Evolutionary conservation across 2,329 filamentous ascomycete genomes (phyloP).

Genomic region (Penicillium sp.): DNA sequence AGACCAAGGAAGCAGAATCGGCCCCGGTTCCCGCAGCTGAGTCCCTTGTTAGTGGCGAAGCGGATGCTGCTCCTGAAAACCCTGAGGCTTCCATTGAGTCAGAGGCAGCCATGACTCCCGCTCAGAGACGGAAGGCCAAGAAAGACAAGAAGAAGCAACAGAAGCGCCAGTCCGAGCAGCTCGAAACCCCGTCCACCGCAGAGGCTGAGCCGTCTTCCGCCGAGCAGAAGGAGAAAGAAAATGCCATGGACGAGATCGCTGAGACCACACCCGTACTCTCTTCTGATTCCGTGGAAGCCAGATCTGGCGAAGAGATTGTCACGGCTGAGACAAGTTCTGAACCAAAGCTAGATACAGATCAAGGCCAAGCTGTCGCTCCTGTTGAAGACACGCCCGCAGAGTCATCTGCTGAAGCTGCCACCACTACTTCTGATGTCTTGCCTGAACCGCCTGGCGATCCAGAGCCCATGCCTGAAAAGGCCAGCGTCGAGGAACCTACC

Average conservation of each 20-base stretch:
- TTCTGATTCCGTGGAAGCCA: background rate
- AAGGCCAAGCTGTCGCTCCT: background rate
- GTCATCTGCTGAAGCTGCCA: background rate
- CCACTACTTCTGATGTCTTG: background rate
- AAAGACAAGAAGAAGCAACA: conserved; percentile 33
- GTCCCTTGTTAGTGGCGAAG: background rate
- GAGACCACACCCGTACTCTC: background rate
- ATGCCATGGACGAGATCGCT: background rate
- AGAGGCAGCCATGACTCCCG: conserved; percentile 16
- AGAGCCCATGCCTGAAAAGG: background rate
- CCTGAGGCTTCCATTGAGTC: conserved; percentile 1
- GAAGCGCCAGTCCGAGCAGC: conserved; percentile 14
- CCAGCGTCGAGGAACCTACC: background rate
- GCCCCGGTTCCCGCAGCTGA: background rate
- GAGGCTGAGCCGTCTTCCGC: conserved; percentile 4
- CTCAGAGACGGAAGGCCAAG: conserved; percentile 38
- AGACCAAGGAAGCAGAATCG: conserved; percentile 5
- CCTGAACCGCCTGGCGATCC: too few relatives aligned
- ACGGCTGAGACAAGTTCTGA: conserved; percentile 2
- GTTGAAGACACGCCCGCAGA: background rate
- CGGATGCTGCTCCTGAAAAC: conserved; percentile 2
- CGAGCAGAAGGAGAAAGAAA: conserved; percentile 2
- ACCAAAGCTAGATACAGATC: background rate
- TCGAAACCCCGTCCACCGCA: conserved; percentile 6
- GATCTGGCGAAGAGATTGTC: background rate